These are phyloP conservation scores for Trichoderma simmonsii DNA, from an alignment of 2,329 filamentous ascomycete genomes.

Conservation along the genomic window DNA sequence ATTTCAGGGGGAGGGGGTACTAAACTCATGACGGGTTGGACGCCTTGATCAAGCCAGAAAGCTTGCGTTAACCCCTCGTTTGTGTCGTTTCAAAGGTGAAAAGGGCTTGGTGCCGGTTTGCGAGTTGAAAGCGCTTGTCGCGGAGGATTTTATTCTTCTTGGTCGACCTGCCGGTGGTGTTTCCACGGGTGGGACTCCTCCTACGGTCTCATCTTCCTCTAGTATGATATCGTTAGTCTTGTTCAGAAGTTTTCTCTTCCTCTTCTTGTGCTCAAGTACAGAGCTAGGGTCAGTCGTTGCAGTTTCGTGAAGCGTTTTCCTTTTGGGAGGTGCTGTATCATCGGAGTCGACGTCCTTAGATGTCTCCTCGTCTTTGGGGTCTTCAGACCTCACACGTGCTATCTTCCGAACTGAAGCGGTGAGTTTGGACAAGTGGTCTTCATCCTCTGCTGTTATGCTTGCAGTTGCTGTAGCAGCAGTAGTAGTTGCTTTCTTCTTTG, in stretches of 20 bases:
- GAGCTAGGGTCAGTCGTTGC: not conserved
- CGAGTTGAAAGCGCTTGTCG: slow-evolving; percentile 42
- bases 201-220: slow-evolving; percentile 5
- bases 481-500: not conserved
- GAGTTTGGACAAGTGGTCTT: not conserved
- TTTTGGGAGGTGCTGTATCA: slow-evolving; percentile 18
- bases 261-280: slow-evolving; percentile 4
- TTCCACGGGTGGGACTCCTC: not conserved
- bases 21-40: not conserved
- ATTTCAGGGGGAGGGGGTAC: not conserved
- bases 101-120: slow-evolving; percentile 53
- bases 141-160: slow-evolving; percentile 32
- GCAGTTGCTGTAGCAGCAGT: not conserved
- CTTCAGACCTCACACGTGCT: not conserved
- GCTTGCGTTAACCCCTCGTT: slow-evolving; percentile 59
- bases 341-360: not conserved
- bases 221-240: not conserved
- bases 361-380: not conserved
- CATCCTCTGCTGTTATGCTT: not conserved
- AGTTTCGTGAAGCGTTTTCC: slow-evolving; percentile 4
- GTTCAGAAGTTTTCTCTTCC: slow-evolving; percentile 11
- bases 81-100: slow-evolving; percentile 70
- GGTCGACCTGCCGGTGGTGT: slow-evolving; percentile 1
- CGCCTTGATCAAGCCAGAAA: slow-evolving; percentile 36
- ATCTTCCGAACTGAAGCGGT: not conserved